Evolutionary conservation across 2,329 filamentous ascomycete species (phyloP), one percentile per base, ranked within the genome.

Genomic region (Aspergillus ustus): DNA sequence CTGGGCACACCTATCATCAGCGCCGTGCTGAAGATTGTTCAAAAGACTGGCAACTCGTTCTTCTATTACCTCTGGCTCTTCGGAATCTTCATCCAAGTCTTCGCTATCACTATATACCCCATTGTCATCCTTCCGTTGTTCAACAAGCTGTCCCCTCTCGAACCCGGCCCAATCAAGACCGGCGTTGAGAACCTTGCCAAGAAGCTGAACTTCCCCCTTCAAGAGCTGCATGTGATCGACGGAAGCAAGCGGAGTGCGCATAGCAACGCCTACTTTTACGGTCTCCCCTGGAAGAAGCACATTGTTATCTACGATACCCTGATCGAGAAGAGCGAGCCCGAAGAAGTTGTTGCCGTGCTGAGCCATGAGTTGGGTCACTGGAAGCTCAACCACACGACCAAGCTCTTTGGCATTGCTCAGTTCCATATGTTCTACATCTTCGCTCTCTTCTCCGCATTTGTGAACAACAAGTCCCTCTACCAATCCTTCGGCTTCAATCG

Each of bases 51-150:
- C 67, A 91, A 90, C 74, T 87, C 89, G 74, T 99, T 99, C 85
- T 97, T 98, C 84, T 96, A 96, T 82, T 99, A 97, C 77, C 87
- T 99, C 60, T 99, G 94, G 93, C 80, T 95, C 62, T 98, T 99
- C 73, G 90, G 91, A 69, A 88, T 96, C 63, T 89, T 87, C 61
- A 87, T 99, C 45, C 95, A 98, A 80, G 85, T 98, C 65, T 94
- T 95, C 77, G 93, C 92, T 80, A 97, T 97, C 72, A 97, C 95
- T 50, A 91, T 97, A 75, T 99, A 97, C 80, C 95, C 95, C 1
- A 92, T 97, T 71, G 88, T 90, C 65, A 98, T 99, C 69, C 85
- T 97, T 51, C 95, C 95, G 3, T 80, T 99, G 70, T 99, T 99
- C 87, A 99, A 99, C 85, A 99, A 97, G 82, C 87, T 99, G 61